phyloP scores from a whole-genome alignment of 1,139 yeast genomes.

The Kazachstania sp. region DNA sequence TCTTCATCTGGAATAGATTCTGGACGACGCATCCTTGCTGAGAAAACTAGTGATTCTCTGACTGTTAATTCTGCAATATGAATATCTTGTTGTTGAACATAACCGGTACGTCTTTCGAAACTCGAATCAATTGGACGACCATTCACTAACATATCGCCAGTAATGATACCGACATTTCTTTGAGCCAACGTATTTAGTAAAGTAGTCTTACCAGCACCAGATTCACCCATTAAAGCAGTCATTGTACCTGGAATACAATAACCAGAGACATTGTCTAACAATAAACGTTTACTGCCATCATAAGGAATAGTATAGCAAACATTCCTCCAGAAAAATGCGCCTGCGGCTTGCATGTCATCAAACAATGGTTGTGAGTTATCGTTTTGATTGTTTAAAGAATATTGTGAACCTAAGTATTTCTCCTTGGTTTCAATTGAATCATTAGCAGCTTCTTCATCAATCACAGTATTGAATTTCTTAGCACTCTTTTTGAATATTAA shows the following conservation, averaged over 20 bases:
- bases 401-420: slow-evolving; percentile 11
- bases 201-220: slow-evolving; percentile 69
- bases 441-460: slow-evolving; percentile 17
- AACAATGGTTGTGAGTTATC: slow-evolving; percentile 12
- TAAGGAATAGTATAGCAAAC: slow-evolving; percentile 34
- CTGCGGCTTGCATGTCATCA: slow-evolving; percentile 21
- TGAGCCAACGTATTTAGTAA: slow-evolving; percentile 50
- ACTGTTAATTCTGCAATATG: slow-evolving; percentile 48
- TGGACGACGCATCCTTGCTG: slow-evolving; percentile 50
- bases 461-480: slow-evolving; percentile 7
- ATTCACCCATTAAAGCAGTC: slow-evolving; percentile 62
- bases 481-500: slow-evolving; percentile 34
- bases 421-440: slow-evolving; percentile 15
- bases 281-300: slow-evolving; percentile 32
- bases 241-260: slow-evolving; percentile 47
- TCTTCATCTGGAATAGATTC: slow-evolving; percentile 39
- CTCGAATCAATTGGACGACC: slow-evolving; percentile 42
- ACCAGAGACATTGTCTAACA: slow-evolving; percentile 47
- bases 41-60: slow-evolving; percentile 46
- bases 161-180: slow-evolving; percentile 44
- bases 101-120: slow-evolving; percentile 50
- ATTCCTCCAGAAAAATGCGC: slow-evolving; percentile 38
- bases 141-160: slow-evolving; percentile 52
- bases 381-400: slow-evolving; percentile 1
- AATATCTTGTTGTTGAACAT: slow-evolving; percentile 54